Conservation (phyloP, 257 asterid genomes). For the Avicennia marina region DNA sequence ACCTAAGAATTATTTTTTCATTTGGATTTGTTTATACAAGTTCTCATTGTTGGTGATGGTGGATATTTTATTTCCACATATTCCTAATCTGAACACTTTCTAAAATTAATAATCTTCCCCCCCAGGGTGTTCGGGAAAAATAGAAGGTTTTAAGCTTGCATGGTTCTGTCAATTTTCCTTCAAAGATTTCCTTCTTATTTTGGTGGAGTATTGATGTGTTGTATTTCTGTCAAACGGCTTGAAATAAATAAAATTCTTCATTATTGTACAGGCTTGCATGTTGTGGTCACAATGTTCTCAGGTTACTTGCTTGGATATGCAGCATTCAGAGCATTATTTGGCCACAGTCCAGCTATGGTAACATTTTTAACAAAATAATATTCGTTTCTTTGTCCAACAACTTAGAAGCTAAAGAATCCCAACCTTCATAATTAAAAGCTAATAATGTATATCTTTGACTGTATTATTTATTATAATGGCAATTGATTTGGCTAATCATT, state of each 20-base stretch:
- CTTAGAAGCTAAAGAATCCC: not conserved
- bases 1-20: too few relatives aligned
- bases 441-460: not conserved
- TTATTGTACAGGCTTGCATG: constrained; percentile 70
- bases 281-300: constrained; percentile 73
- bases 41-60: too few relatives aligned
- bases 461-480: constrained; percentile 1
- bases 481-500: not conserved
- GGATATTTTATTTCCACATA: too few relatives aligned
- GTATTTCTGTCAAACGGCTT: constrained; percentile 8
- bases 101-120: not conserved
- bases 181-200: not conserved
- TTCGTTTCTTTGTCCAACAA: not conserved
- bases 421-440: not conserved
- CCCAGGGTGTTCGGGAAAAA: too few relatives aligned
- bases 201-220: not conserved
- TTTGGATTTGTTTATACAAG: too few relatives aligned
- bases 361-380: constrained; percentile 9
- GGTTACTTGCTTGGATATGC: constrained; percentile 86
- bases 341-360: constrained; percentile 81
- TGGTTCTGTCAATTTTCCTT: not conserved
- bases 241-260: constrained; percentile 9
- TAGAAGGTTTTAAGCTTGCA: not conserved
- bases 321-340: constrained; percentile 86
- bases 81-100: too few relatives aligned